Conservation (phyloP, 768 basidiomycete genomes). For the Galerina marginata region DNA sequence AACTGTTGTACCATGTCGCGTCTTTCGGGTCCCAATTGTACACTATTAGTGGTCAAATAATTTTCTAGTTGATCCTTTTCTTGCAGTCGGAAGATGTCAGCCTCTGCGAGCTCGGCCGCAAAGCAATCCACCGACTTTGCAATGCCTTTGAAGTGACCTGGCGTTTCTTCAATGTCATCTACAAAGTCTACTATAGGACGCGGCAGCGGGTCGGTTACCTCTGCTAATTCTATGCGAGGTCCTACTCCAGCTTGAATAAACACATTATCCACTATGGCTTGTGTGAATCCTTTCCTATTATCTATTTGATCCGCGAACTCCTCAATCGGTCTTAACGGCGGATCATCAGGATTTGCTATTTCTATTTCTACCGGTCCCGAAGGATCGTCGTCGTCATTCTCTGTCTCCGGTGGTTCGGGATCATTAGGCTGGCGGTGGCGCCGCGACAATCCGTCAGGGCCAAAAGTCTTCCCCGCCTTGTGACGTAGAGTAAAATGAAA, state of each 20-base stretch:
- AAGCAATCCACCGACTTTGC: not conserved
- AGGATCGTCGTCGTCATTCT: not conserved
- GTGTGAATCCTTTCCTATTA: not conserved
- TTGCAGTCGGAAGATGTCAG: not conserved
- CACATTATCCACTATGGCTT: too few relatives aligned
- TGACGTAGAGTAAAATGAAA: conserved; percentile 40
- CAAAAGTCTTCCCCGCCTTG: conserved; percentile 29
- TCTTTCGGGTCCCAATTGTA: too few relatives aligned
- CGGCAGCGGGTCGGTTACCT: too few relatives aligned
- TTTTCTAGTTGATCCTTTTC: too few relatives aligned
- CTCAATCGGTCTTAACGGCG: conserved; percentile 24
- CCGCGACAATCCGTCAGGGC: conserved; percentile 38
- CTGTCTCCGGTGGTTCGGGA: not conserved
- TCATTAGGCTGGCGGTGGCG: conserved; percentile 20
- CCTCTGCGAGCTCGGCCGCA: not conserved
- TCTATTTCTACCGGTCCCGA: conserved; percentile 34
- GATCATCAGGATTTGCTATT: conserved; percentile 6
- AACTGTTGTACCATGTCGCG: not conserved
- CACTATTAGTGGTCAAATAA: too few relatives aligned
- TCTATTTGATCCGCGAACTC: not conserved
- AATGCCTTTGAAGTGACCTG: not conserved
- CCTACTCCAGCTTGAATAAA: not conserved
- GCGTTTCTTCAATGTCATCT: not conserved
- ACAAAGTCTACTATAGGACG: not conserved
- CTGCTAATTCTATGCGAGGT: not conserved